Conservation (phyloP, 768 basidiomycete genomes). For the Pluteus cervinus region DNA sequence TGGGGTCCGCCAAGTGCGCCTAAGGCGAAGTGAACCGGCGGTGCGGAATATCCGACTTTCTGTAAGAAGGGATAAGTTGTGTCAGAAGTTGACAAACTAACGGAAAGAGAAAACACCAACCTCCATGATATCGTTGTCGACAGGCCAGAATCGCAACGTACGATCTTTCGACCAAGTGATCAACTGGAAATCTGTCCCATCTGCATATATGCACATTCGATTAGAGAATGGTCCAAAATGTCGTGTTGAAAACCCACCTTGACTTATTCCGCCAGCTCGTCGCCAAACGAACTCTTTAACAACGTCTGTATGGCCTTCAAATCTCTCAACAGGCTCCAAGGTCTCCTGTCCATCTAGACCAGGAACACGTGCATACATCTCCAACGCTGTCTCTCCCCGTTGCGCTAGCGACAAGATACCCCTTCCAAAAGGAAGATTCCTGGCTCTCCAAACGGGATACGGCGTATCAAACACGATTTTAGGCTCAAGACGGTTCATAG, state of each 20-base stretch:
- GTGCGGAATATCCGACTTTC: constrained; percentile 45
- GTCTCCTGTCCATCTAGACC: constrained; percentile 7
- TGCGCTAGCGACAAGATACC: constrained; percentile 88
- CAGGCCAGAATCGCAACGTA: constrained; percentile 87
- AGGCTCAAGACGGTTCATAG: constrained; percentile 32
- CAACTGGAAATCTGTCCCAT: constrained; percentile 42
- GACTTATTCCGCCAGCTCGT: constrained; percentile 46
- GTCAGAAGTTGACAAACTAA: not conserved
- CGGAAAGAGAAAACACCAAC: constrained; percentile 24
- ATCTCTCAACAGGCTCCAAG: constrained; percentile 57
- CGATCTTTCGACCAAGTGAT: constrained; percentile 83
- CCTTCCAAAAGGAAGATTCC: constrained; percentile 86
- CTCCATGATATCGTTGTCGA: constrained; percentile 65
- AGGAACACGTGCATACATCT: constrained; percentile 57
- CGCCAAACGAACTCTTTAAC: constrained; percentile 99
- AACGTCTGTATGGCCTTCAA: constrained; percentile 87
- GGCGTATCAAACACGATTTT: constrained; percentile 56
- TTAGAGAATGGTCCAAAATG: not conserved
- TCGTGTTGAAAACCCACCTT: not conserved
- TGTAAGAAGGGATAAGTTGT: constrained; percentile 15
- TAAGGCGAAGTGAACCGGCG: constrained; percentile 17
- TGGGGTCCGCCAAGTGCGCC: too few relatives aligned
- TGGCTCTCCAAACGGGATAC: constrained; percentile 93
- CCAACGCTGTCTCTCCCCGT: constrained; percentile 74
- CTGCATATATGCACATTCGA: not conserved